Evolutionary conservation across 192 early-diverging fungal species (phyloP).

Genomic region (Fimicolochytrium jonesii): DNA sequence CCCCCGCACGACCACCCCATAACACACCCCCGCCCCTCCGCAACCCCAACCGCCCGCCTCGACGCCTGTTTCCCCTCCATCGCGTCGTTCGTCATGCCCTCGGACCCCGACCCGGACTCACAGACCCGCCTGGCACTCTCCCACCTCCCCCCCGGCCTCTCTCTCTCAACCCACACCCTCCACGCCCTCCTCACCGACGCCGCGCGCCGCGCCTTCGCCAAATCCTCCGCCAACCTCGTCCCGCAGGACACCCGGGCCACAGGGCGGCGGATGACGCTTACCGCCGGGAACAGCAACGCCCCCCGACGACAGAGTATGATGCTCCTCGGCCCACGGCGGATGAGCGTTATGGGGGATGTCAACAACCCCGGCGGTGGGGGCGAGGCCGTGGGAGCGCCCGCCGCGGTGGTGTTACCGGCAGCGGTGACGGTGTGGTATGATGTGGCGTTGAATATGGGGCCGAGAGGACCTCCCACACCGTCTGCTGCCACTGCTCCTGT

Average conservation of each 20-base stretch:
- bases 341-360: not conserved
- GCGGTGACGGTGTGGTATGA: constrained; percentile 20
- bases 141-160: not conserved
- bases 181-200: constrained; percentile 4
- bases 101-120: not conserved
- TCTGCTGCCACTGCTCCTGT: too few species aligned
- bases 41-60: too few species aligned
- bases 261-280: not conserved
- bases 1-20: not conserved
- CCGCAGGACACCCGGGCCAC: not conserved
- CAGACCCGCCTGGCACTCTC: not conserved
- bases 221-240: not conserved
- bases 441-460: too few species aligned
- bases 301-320: not conserved
- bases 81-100: not conserved
- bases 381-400: not conserved
- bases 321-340: too few species aligned
- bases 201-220: not conserved
- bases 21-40: not conserved
- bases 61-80: constrained; percentile 1
- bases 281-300: not conserved
- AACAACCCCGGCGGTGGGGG: not conserved
- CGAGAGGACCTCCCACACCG: too few species aligned
- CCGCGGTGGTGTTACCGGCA: not conserved
- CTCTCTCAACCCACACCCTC: not conserved